phyloP scores from a whole-genome alignment of 1,284 basidiomycete species.

The Ganoderma multipileum region DNA sequence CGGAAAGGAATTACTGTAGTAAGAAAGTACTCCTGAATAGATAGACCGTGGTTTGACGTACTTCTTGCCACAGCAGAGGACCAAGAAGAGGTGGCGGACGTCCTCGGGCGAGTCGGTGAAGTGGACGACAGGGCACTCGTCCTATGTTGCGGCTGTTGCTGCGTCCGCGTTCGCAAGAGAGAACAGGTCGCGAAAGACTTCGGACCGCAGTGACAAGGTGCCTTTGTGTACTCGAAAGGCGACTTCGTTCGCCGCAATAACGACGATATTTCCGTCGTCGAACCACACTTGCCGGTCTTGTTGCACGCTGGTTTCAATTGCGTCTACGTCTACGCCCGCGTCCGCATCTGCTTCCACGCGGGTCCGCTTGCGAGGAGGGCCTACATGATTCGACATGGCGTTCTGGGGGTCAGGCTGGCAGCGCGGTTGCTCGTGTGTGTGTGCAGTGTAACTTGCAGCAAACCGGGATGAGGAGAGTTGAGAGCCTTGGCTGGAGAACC shows the following conservation, averaged over 20 bases:
- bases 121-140: slow-evolving; percentile 25
- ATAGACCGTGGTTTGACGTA: no score
- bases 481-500: neutral
- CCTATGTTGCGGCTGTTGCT: slow-evolving; percentile 17
- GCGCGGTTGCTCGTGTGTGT: neutral
- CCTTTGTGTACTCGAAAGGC: slow-evolving; percentile 26
- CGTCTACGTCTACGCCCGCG: neutral
- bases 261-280: slow-evolving; percentile 17
- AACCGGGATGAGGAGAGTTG: neutral
- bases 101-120: slow-evolving; percentile 27
- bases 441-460: neutral
- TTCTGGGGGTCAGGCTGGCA: neutral
- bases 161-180: slow-evolving; percentile 17
- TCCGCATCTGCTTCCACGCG: neutral
- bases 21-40: no score
- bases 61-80: no score
- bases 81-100: slow-evolving; percentile 22
- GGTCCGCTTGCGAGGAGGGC: neutral
- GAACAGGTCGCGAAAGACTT: slow-evolving; percentile 32
- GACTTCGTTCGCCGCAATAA: slow-evolving; percentile 13
- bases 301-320: neutral
- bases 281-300: slow-evolving; percentile 17
- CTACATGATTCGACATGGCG: neutral
- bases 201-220: slow-evolving; percentile 25
- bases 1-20: no score